These are phyloP conservation scores for Nicotiana benthamiana DNA, from an alignment of 257 asterid genomes.

Conservation along the genomic window DNA sequence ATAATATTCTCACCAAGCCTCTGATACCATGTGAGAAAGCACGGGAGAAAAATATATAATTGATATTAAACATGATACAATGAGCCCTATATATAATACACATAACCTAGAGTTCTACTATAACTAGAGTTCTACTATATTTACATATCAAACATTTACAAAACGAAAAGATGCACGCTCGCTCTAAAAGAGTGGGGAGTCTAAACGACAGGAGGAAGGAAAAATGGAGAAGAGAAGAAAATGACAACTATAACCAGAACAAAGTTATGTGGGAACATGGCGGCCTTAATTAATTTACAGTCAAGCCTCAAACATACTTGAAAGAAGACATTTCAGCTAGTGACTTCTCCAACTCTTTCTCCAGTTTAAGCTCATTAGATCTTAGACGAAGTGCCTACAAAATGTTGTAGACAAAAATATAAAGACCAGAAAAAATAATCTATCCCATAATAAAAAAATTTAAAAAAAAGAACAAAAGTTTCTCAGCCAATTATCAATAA, in stretches of 20 bases:
- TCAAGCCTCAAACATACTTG: conserved; percentile 39
- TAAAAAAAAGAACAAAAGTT: background rate
- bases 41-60: too few relatives aligned
- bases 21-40: too few relatives aligned
- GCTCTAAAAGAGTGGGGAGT: background rate
- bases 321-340: conserved; percentile 62
- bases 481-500: background rate
- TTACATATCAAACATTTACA: too few relatives aligned
- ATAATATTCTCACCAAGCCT: too few relatives aligned
- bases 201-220: background rate
- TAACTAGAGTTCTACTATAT: too few relatives aligned
- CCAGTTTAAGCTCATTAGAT: conserved; percentile 90
- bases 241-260: background rate
- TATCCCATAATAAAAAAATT: background rate
- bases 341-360: conserved; percentile 72
- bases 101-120: too few relatives aligned
- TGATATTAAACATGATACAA: too few relatives aligned
- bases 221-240: conserved; percentile 5
- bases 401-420: conserved; percentile 1
- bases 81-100: too few relatives aligned
- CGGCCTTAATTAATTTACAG: background rate
- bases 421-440: conserved; percentile 2
- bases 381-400: conserved; percentile 85
- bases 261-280: background rate
- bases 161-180: background rate